Evolutionary conservation across 345 rosid genomes (phyloP), one percentile per base, ranked within the genome.

Genomic region (Citrus trifoliata): DNA sequence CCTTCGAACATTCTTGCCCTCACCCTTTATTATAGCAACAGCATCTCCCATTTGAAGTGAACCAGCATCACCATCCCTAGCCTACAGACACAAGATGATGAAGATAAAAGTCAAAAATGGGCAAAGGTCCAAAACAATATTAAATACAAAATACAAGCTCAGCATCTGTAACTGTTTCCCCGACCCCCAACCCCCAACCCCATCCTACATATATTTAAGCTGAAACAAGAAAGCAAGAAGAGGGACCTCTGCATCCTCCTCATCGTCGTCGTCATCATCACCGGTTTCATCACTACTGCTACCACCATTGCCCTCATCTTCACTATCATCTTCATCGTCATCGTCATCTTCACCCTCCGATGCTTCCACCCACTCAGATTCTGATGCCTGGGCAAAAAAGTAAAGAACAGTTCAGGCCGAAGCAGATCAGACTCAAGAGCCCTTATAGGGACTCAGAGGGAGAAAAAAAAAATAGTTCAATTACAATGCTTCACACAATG

Each of bases 351-450:
- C 99, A 66, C 89, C 93, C 73, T 95, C 99, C 22, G 96, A 92
- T 59, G 87, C 93, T 79, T 92, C 96, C 48, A 93, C 80, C 98
- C 99, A 95, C 85, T 95, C 97, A 66, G 92, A 86, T 88, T 95
- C 97, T 81, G 96, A 87, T 73, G 97, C 93, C 99, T 95, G 56
- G 35, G 70, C 80, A 22, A 73, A 24, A 65, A 65, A 76, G 68
- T 13, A 68, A 71, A 70, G 24, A 55, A 65, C 22, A 40, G 33
- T 32, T 46, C 18, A 71, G 25, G 81, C 46, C 24, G 70, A 74
- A 37, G 42, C 55, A 76, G 64, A 74, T 13, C 38, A 67, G 38
- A 75, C 72, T 83, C 60, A 78, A 61, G 22, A 61, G 22, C 7
- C 28, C 21, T 14, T 19, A 73, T 32, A 53, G 66, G 71, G 56